These are phyloP conservation scores for Podaxis pistillaris DNA, from an alignment of 768 basidiomycete genomes.

Conservation along the genomic window DNA sequence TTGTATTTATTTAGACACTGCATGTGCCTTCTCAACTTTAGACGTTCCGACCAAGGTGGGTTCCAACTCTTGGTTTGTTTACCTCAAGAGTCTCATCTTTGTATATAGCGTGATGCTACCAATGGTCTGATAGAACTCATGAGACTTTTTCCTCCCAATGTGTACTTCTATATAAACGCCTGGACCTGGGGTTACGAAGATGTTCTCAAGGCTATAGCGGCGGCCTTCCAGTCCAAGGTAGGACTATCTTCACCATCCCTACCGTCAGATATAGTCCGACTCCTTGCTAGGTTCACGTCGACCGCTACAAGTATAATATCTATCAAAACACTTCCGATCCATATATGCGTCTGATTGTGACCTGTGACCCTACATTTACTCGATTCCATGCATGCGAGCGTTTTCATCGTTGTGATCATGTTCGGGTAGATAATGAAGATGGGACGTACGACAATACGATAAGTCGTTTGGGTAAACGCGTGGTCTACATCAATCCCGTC, in stretches of 20 bases:
- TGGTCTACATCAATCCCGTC: conserved; percentile 86
- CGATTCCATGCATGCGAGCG: conserved; percentile 96
- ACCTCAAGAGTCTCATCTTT: neutral
- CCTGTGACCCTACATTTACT: conserved; percentile 57
- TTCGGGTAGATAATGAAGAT: conserved; percentile 41
- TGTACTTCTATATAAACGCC: conserved; percentile 83
- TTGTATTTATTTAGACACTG: conserved; percentile 84
- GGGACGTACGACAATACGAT: conserved; percentile 27
- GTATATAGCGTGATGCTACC: conserved; percentile 59
- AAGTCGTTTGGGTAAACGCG: conserved; percentile 48
- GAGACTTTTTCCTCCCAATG: conserved; percentile 57
- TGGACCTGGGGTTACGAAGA: conserved; percentile 99
- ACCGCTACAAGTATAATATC: conserved; percentile 80
- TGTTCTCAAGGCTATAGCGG: conserved; percentile 72
- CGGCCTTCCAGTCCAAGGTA: conserved; percentile 64
- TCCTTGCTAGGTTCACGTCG: conserved; percentile 72
- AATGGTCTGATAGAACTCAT: conserved; percentile 70
- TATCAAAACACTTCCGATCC: conserved; percentile 60
- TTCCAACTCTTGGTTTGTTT: neutral
- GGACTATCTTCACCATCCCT: conserved; percentile 7
- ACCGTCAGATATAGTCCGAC: neutral
- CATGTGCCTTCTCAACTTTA: conserved; percentile 51
- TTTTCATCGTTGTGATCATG: conserved; percentile 66
- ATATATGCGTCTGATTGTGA: conserved; percentile 57
- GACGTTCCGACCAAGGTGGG: conserved; percentile 61